Evolutionary conservation across 768 basidiomycete species (phyloP), one percentile per base, ranked within the genome.

Genomic region (Gloeopeniophorella convolvens): DNA sequence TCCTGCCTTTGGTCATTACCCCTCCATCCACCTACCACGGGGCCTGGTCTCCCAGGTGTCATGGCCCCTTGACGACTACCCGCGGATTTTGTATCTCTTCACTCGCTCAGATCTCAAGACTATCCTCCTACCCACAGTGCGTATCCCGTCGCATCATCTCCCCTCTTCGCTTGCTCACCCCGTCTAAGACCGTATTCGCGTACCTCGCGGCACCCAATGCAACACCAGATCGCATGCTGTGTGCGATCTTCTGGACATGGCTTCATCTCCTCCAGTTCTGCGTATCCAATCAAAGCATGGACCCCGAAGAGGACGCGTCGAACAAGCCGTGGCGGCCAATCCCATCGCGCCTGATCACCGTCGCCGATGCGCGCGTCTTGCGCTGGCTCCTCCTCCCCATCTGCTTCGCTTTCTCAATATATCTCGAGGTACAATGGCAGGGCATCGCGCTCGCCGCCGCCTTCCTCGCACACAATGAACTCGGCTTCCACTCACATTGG

Each of bases 201-300:
- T 42, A 26, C 20, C 49, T 55, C 26, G 23, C 54, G 3, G 32
- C 54, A 4, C 39, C 49, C 7, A 16, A 26, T 10, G 35, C 43
- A 3, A 40, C 27, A 5, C 18, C 2, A 12, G 43, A 27, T 31
- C 50, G 43, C 24, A 39, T 45, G 36, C 23, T 51, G 5, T 33
- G 11, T 18, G 31, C 46, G n/a, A 18, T 52, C 4, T 16, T 59
- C 21, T 65, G 63, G 63, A 55, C 56, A 9, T 65, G 63, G 66
- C 28, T 65, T 0, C 66, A 67, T 36, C 51, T 63, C 13, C 61
- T 67, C 11, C 65, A 65, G 23, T 65, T 62, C 59, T 51, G 58
- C 44, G 37, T 63, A 16, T 58, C 62, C 12, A 65, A 65, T 43
- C 62, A 63, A 50, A 50, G 43, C 15, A 15, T 62, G 4, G 42